A percentile compares a stretch with the other conserved stretches of the same genome.
Evolutionary conservation across 768 basidiomycete genomes (phyloP).

Genomic region (Lactarius sanguifluus): DNA sequence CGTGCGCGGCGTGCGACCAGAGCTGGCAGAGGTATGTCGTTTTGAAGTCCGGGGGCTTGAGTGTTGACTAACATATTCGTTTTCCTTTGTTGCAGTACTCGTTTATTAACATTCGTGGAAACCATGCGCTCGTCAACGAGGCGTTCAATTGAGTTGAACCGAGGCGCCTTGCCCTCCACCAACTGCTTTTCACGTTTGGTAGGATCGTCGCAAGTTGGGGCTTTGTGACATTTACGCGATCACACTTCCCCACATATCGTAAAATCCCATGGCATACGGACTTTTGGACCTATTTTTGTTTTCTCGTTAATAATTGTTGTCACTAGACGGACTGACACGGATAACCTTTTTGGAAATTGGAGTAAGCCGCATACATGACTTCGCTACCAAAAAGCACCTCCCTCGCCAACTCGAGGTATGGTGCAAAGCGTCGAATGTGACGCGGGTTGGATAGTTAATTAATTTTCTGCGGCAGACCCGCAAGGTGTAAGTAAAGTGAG

Average conservation of each 20-base stretch:
- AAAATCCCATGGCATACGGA: not conserved
- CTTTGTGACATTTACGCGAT: not conserved
- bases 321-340: not conserved
- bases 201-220: too few species aligned
- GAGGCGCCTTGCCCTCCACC: not conserved
- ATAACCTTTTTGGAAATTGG: too few species aligned
- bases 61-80: too few species aligned
- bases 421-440: too few species aligned
- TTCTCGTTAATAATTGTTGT: not conserved
- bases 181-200: not conserved
- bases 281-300: not conserved
- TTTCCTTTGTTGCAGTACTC: conserved; percentile 40
- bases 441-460: too few species aligned
- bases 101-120: conserved; percentile 11
- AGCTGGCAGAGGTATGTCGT: conserved; percentile 41
- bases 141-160: not conserved
- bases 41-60: too few species aligned
- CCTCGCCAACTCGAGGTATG: too few species aligned
- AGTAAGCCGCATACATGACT: too few species aligned
- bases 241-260: not conserved
- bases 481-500: too few species aligned
- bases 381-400: too few species aligned
- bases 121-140: conserved; percentile 9
- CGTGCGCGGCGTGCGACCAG: conserved; percentile 39
- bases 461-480: too few species aligned